A percentile compares a stretch with the other conserved stretches of the same genome.
Conservation (phyloP, 257 asterid genomes). For the Lycium barbarum region DNA sequence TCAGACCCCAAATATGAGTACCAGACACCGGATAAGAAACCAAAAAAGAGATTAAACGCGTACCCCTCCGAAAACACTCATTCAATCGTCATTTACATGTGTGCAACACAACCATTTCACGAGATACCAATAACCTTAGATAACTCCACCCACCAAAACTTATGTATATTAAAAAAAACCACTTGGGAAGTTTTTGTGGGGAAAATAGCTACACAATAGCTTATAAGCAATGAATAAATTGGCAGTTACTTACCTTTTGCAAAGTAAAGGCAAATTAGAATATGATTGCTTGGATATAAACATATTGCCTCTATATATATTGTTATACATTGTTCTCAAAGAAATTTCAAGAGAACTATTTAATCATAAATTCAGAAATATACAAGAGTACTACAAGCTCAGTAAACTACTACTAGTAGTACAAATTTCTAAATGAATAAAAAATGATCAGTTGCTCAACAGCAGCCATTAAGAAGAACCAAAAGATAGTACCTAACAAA, state of each 20-base stretch:
- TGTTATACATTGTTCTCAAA: neutral
- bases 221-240: too few species aligned
- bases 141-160: neutral
- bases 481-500: constrained; percentile 1
- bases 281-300: neutral
- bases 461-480: neutral
- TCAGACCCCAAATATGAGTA: too few species aligned
- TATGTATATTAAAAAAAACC: neutral
- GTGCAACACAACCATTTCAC: neutral
- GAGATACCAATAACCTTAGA: neutral
- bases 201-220: too few species aligned
- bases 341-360: neutral
- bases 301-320: neutral
- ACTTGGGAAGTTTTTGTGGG: neutral
- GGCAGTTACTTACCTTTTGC: too few species aligned
- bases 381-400: neutral
- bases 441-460: constrained; percentile 20
- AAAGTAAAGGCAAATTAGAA: neutral
- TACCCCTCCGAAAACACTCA: neutral
- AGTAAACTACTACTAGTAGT: neutral
- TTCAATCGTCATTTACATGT: neutral
- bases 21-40: too few species aligned
- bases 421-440: constrained; percentile 18
- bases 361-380: neutral
- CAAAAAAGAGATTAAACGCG: neutral